Conservation (phyloP, 352 stramenopile species). For the Peronospora tabacina region DNA sequence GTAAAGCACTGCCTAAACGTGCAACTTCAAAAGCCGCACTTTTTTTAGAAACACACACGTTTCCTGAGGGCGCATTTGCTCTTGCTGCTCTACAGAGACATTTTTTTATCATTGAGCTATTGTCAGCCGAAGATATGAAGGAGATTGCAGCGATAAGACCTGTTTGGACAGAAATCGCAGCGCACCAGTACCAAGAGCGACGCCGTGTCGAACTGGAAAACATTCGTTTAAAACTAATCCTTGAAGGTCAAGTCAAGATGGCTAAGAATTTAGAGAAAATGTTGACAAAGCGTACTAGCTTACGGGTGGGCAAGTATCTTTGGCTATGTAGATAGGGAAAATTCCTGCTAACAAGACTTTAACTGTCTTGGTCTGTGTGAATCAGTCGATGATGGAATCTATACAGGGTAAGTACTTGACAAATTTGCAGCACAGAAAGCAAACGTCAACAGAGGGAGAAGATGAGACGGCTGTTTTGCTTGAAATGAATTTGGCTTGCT, state of each 20-base stretch:
- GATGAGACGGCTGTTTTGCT: conserved; percentile 42
- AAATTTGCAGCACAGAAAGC: conserved; percentile 33
- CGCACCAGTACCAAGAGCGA: conserved; percentile 41
- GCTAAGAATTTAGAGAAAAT: conserved; percentile 48
- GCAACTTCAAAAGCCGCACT: conserved; percentile 8
- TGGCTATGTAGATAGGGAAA: background rate
- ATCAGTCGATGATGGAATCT: conserved; percentile 44
- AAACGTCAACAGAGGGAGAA: conserved; percentile 32
- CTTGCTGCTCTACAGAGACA: conserved; percentile 20
- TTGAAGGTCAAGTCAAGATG: conserved; percentile 48
- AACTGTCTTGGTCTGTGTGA: conserved; percentile 1
- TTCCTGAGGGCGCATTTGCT: conserved; percentile 18
- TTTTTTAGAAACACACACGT: conserved; percentile 16
- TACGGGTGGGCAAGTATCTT: conserved; percentile 23
- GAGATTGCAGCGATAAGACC: conserved; percentile 29
- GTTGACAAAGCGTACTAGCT: conserved; percentile 42
- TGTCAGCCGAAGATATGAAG: conserved; percentile 21
- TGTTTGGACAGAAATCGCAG: conserved; percentile 49
- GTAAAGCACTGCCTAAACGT: conserved; percentile 16
- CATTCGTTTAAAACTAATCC: conserved; percentile 41
- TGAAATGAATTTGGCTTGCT: conserved; percentile 33
- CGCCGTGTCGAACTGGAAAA: conserved; percentile 50
- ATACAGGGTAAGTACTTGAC: conserved; percentile 38
- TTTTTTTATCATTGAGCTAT: conserved; percentile 8
- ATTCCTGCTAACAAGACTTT: conserved; percentile 20